Evolutionary conservation across 257 asterid species (phyloP).

Genomic region (Solanum sejunctum): DNA sequence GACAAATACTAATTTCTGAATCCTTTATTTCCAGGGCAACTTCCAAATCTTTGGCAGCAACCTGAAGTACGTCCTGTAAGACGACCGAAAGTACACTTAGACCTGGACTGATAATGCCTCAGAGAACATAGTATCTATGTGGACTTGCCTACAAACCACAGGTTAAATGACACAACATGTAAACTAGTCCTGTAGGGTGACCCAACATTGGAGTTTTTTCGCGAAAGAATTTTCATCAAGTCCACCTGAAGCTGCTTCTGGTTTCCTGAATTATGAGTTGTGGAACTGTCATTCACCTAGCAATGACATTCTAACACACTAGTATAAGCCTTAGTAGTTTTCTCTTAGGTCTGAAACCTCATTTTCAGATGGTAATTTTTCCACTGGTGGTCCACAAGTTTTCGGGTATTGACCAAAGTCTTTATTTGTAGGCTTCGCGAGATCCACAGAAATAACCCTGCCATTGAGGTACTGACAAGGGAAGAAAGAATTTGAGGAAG

Average conservation of each 20-base stretch:
- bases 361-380: constrained; percentile 2
- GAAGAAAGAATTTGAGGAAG: not conserved
- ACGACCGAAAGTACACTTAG: no score
- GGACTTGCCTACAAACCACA: no score
- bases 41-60: not conserved
- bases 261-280: not conserved
- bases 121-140: no score
- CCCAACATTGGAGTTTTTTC: not conserved
- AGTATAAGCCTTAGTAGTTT: not conserved
- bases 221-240: not conserved
- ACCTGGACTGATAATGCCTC: no score
- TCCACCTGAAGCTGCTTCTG: not conserved
- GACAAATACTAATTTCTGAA: not conserved
- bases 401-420: constrained; percentile 31
- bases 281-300: not conserved
- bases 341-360: constrained; percentile 5
- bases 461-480: constrained; percentile 32
- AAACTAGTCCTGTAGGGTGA: not conserved
- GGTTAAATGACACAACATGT: no score
- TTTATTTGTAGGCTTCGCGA: constrained; percentile 31
- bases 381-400: constrained; percentile 44
- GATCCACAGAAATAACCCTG: constrained; percentile 32
- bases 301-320: not conserved
- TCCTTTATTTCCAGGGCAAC: not conserved
- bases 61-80: not conserved